A percentile compares a stretch with the other conserved stretches of the same genome.
phyloP scores from a whole-genome alignment of 1,284 basidiomycete species.

The Rhodotorula sp. region DNA sequence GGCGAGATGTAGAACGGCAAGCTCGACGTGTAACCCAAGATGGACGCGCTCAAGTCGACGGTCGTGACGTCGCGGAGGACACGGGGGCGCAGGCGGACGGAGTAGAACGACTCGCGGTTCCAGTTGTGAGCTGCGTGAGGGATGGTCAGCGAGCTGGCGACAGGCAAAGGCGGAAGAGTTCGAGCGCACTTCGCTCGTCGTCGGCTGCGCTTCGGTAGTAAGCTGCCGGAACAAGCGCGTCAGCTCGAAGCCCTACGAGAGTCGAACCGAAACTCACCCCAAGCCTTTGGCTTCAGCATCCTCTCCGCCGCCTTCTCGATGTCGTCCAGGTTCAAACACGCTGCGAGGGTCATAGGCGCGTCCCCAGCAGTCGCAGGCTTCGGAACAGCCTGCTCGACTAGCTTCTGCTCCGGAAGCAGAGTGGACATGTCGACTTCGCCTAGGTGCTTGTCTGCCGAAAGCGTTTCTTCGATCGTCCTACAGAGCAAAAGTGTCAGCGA shows the following conservation, averaged over 20 bases:
- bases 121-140: neutral
- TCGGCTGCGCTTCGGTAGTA: slow-evolving; percentile 82
- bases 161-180: too few relatives aligned
- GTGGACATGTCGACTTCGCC: slow-evolving; percentile 38
- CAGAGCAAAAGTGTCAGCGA: neutral
- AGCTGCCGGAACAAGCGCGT: slow-evolving; percentile 47
- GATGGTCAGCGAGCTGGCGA: neutral
- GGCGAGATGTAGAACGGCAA: slow-evolving; percentile 83
- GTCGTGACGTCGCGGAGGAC: slow-evolving; percentile 70
- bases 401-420: slow-evolving; percentile 14
- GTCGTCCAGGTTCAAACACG: slow-evolving; percentile 41
- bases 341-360: slow-evolving; percentile 4
- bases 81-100: slow-evolving; percentile 72
- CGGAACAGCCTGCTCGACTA: slow-evolving; percentile 1
- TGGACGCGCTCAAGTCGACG: slow-evolving; percentile 71
- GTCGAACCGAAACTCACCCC: slow-evolving; percentile 13
- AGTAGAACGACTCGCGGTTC: slow-evolving; percentile 24
- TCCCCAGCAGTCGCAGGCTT: neutral
- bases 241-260: neutral
- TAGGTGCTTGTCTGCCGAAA: slow-evolving; percentile 37
- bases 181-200: slow-evolving; percentile 66
- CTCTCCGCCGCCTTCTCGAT: slow-evolving; percentile 33
- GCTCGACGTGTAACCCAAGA: slow-evolving; percentile 70
- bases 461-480: slow-evolving; percentile 36
- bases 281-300: slow-evolving; percentile 37